Percentiles rank a stretch among this genome's conserved stretches.
Evolutionary conservation across 2,329 filamentous ascomycete species (phyloP).

Genomic region (Sporothrix mexicana): DNA sequence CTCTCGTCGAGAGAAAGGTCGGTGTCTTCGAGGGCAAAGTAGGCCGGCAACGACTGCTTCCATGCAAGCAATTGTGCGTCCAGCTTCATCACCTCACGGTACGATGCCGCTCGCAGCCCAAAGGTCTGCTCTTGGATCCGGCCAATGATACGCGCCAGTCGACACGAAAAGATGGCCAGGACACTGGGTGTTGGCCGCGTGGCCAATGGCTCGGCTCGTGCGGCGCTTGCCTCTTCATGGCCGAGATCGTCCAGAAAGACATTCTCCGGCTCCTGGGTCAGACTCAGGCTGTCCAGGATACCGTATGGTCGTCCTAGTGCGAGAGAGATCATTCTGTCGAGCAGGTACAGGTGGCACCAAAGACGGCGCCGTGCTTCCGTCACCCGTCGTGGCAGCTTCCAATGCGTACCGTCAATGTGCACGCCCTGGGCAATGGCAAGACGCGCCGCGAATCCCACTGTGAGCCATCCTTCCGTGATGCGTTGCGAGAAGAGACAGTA

Average conservation of each 20-base stretch:
- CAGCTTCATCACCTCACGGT: slow-evolving; percentile 46
- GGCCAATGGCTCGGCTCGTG: slow-evolving; percentile 39
- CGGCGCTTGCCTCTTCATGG: slow-evolving; percentile 41
- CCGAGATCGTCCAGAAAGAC: slow-evolving; percentile 48
- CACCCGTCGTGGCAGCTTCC: slow-evolving; percentile 46
- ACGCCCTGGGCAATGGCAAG: slow-evolving; percentile 53
- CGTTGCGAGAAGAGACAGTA: slow-evolving; percentile 50
- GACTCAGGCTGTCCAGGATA: slow-evolving; percentile 49
- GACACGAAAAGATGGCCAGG: slow-evolving; percentile 44
- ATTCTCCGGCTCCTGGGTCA: slow-evolving; percentile 48
- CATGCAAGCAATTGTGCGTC: slow-evolving; percentile 46
- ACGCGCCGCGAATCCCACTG: slow-evolving; percentile 50
- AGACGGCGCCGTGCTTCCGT: slow-evolving; percentile 48
- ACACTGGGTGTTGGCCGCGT: slow-evolving; percentile 46
- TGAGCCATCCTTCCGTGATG: slow-evolving; percentile 50
- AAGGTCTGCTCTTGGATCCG: slow-evolving; percentile 50
- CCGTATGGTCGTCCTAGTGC: slow-evolving; percentile 50
- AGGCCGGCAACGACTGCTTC: slow-evolving; percentile 44
- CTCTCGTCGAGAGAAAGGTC: slow-evolving; percentile 44
- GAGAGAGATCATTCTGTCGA: slow-evolving; percentile 50
- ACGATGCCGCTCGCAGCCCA: slow-evolving; percentile 46
- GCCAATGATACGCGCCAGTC: slow-evolving; percentile 47
- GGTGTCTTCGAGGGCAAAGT: slow-evolving; percentile 45
- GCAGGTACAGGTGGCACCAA: slow-evolving; percentile 49
- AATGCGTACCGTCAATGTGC: slow-evolving; percentile 51